These are phyloP conservation scores for Kodamaea sagamina DNA, from an alignment of 805 yeast species.

Conservation along the genomic window DNA sequence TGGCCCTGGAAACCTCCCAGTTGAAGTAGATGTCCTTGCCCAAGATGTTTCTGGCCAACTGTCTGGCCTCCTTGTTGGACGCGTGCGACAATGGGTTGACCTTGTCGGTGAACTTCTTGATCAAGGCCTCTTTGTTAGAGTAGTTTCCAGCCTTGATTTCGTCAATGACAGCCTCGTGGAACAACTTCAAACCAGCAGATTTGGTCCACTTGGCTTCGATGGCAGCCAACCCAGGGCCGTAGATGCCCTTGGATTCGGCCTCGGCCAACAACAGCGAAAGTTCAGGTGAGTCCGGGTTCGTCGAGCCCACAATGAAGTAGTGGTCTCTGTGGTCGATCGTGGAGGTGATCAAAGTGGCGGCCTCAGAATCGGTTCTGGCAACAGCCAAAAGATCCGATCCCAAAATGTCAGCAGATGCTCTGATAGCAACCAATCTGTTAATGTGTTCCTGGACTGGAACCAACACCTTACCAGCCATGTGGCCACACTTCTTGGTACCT, in stretches of 20 bases:
- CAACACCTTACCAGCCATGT: conserved; percentile 97
- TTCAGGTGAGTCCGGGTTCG: conserved; percentile 78
- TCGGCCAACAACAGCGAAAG: conserved; percentile 75
- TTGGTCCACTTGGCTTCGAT: conserved; percentile 82
- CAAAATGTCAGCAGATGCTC: conserved; percentile 93
- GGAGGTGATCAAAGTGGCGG: conserved; percentile 91
- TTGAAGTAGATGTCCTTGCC: conserved; percentile 86
- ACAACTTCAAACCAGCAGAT: conserved; percentile 81
- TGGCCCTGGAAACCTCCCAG: conserved; percentile 93
- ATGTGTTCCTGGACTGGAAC: conserved; percentile 98
- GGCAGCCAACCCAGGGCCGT: conserved; percentile 67
- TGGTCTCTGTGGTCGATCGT: conserved; percentile 95
- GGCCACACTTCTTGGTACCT: conserved; percentile 98
- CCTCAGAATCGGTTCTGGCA: conserved; percentile 97
- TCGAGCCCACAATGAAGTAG: conserved; percentile 85
- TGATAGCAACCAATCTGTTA: conserved; percentile 88
- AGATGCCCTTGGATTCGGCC: conserved; percentile 75
- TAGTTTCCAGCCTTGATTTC: conserved; percentile 64
- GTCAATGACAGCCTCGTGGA: conserved; percentile 88
- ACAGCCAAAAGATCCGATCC: conserved; percentile 84
- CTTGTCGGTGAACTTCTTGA: conserved; percentile 62
- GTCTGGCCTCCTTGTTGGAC: conserved; percentile 78
- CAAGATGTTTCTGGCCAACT: conserved; percentile 68
- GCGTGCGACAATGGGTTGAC: conserved; percentile 76
- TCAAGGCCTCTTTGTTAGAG: conserved; percentile 61